A percentile compares a stretch with the other conserved stretches of the same genome.
Evolutionary conservation across 2,329 filamentous ascomycete genomes (phyloP).

Genomic region (Graphilbum sp.): DNA sequence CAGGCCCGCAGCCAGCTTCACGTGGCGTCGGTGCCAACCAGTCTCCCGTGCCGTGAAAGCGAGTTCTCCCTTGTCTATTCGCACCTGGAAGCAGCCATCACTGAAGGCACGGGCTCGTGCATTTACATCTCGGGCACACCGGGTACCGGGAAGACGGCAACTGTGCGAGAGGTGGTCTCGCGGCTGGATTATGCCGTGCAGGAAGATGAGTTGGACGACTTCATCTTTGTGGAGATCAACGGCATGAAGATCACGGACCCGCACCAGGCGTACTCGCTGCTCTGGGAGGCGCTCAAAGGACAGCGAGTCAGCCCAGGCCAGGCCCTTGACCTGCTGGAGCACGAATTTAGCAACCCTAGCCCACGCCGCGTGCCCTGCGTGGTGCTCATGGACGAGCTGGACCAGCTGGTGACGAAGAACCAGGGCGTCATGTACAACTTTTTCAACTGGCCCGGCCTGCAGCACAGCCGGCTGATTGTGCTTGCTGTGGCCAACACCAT

Average conservation of each 20-base stretch:
- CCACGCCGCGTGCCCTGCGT: constrained; percentile 88
- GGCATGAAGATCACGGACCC: constrained; percentile 99
- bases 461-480: constrained; percentile 85
- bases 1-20: constrained; percentile 78
- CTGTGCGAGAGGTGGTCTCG: constrained; percentile 84
- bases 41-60: constrained; percentile 76
- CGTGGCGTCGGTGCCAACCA: constrained; percentile 80
- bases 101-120: constrained; percentile 82
- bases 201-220: constrained; percentile 88
- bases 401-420: constrained; percentile 94
- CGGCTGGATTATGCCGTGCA: constrained; percentile 77
- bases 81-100: constrained; percentile 85
- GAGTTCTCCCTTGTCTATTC: constrained; percentile 90
- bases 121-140: constrained; percentile 99
- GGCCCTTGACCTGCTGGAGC: constrained; percentile 76
- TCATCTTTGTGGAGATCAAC: constrained; percentile 98
- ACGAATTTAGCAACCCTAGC: constrained; percentile 82
- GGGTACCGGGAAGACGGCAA: constrained; percentile 93
- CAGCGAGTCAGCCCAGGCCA: constrained; percentile 86
- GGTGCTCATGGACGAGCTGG: constrained; percentile 94
- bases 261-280: constrained; percentile 82
- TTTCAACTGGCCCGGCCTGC: constrained; percentile 93
- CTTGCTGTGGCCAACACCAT: constrained; percentile 97
- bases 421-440: constrained; percentile 99
- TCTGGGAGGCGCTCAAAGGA: constrained; percentile 92